Conservation (phyloP, 176 grass and related monocot species). For the Bromus sterilis region DNA sequence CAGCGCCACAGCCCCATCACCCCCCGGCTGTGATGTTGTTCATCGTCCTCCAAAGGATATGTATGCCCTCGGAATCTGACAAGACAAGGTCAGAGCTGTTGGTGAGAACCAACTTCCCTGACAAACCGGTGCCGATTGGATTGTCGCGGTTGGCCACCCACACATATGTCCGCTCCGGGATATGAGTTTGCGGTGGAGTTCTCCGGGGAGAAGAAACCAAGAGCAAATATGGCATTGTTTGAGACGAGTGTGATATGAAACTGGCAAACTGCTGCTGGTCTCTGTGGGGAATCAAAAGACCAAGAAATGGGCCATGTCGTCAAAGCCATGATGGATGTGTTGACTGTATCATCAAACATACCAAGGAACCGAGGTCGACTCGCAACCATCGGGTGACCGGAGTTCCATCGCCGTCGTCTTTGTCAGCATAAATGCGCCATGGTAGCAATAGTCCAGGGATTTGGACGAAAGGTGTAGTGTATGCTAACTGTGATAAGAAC, state of each 20-base stretch:
- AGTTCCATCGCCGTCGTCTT: not conserved
- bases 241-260: constrained; percentile 25
- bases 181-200: constrained; percentile 13
- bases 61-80: constrained; percentile 5
- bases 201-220: constrained; percentile 40
- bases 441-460: not conserved
- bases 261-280: not conserved
- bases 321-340: not conserved
- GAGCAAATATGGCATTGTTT: constrained; percentile 6
- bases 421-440: not conserved
- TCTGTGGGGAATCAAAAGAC: not conserved
- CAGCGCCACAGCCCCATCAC: not conserved
- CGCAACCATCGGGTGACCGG: not conserved
- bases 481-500: not conserved
- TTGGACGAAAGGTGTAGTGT: not conserved
- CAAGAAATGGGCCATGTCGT: not conserved
- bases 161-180: constrained; percentile 8
- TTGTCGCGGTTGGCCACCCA: constrained; percentile 51
- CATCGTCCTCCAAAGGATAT: not conserved
- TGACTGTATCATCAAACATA: not conserved
- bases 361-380: not conserved
- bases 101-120: not conserved
- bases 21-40: not conserved
- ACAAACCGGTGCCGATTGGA: not conserved
- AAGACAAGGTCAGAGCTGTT: constrained; percentile 24